phyloP scores from a whole-genome alignment of 352 stramenopile species.

The Phytophthora pistaciae region DNA sequence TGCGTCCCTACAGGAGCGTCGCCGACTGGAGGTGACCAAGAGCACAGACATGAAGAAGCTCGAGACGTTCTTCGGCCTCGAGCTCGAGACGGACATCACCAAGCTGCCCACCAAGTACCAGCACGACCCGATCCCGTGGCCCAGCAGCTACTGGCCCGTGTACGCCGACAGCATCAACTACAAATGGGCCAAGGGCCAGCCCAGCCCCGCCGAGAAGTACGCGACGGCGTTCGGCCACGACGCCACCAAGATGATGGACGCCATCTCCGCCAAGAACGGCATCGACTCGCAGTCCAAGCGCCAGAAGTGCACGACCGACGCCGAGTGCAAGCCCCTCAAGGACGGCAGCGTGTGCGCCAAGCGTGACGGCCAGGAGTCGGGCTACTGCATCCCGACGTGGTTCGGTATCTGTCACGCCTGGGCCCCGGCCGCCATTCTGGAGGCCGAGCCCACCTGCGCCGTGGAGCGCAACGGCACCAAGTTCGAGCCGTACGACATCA shows the following conservation, averaged over 20 bases:
- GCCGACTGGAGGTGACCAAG: constrained; percentile 50
- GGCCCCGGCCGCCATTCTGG: constrained; percentile 61
- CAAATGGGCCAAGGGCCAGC: constrained; percentile 44
- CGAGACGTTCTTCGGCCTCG: constrained; percentile 53
- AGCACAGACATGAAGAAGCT: constrained; percentile 58
- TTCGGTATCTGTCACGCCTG: constrained; percentile 74
- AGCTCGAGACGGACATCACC: constrained; percentile 61
- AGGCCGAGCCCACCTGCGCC: constrained; percentile 53
- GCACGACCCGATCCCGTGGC: constrained; percentile 64
- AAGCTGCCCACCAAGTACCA: constrained; percentile 55
- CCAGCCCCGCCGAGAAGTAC: constrained; percentile 64
- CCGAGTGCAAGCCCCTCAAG: constrained; percentile 44
- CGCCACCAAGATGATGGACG: constrained; percentile 44
- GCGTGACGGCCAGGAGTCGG: constrained; percentile 30
- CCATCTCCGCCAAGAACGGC: constrained; percentile 55
- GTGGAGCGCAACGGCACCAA: constrained; percentile 60
- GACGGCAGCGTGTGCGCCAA: constrained; percentile 58
- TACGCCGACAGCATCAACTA: constrained; percentile 77
- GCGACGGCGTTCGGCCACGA: constrained; percentile 59
- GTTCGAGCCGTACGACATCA: constrained; percentile 72
- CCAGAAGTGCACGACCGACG: constrained; percentile 32
- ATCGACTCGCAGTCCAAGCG: constrained; percentile 53
- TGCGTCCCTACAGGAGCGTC: constrained; percentile 3
- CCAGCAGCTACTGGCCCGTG: constrained; percentile 75
- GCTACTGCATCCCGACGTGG: constrained; percentile 67